phyloP scores from a whole-genome alignment of 2,329 filamentous ascomycete species.

The Herpomyces periplanetae region DNA sequence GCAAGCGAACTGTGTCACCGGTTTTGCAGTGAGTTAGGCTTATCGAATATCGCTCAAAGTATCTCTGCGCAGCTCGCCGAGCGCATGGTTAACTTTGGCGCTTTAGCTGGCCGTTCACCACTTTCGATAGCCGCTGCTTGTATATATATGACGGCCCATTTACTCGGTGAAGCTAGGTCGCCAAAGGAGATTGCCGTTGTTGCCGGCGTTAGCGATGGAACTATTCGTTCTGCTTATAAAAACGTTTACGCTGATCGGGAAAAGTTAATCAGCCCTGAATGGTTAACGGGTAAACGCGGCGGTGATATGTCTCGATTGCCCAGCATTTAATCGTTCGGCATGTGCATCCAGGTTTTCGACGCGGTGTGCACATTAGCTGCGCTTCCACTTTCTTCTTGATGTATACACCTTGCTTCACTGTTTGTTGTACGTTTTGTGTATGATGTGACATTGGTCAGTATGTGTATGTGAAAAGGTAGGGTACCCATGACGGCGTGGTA shows the following conservation, averaged over 20 bases:
- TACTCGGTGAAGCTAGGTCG: constrained; percentile 35
- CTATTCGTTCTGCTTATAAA: constrained; percentile 81
- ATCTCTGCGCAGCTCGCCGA: constrained; percentile 40
- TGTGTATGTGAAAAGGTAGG: no score
- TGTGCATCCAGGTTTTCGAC: no score
- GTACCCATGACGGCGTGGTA: no score
- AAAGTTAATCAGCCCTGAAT: constrained; percentile 29
- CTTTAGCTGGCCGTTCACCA: constrained; percentile 64
- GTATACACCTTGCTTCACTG: no score
- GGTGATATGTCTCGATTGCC: no score
- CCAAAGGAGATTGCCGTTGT: constrained; percentile 58
- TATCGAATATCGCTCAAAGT: constrained; percentile 33
- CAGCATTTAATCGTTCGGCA: no score
- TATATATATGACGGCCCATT: constrained; percentile 73
- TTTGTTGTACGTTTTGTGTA: no score
- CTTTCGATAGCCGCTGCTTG: constrained; percentile 74
- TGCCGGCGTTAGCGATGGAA: constrained; percentile 74
- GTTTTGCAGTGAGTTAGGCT: constrained; percentile 47
- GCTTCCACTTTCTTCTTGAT: no score
- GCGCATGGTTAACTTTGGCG: constrained; percentile 32
- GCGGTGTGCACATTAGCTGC: no score
- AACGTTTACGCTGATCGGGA: constrained; percentile 36
- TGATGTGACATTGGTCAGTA: no score
- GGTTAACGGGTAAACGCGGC: constrained; percentile 14
- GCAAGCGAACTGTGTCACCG: constrained; percentile 53